Conservation (phyloP, 768 basidiomycete genomes). For the Sarcodon aspratus region DNA sequence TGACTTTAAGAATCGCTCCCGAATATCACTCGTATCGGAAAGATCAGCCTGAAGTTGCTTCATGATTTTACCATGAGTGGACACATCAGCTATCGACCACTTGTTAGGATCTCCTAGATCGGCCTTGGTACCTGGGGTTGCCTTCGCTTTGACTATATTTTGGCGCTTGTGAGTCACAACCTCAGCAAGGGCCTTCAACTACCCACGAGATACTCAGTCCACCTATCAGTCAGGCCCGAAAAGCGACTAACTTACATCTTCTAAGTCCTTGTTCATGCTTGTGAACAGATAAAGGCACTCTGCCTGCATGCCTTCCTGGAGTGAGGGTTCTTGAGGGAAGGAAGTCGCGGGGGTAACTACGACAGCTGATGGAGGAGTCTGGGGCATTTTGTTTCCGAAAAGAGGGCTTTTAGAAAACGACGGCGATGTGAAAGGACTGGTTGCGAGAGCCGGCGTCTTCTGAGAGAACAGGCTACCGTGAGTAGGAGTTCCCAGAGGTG, state of each 20-base stretch:
- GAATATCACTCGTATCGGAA: constrained; percentile 30
- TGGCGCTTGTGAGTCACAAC: constrained; percentile 23
- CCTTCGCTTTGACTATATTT: constrained; percentile 24
- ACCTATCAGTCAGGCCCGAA: not conserved
- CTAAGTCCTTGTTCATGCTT: constrained; percentile 39
- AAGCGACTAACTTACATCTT: constrained; percentile 35
- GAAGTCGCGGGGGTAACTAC: not conserved
- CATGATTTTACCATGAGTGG: constrained; percentile 38
- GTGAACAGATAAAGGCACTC: constrained; percentile 44
- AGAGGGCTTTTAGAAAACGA: not conserved
- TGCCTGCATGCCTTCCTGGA: constrained; percentile 48
- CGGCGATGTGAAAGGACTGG: not conserved
- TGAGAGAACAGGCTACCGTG: no score
- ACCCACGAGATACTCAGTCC: not conserved
- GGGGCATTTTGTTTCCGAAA: not conserved
- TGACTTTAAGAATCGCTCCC: constrained; percentile 25
- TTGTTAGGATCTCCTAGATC: constrained; percentile 37
- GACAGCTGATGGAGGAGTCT: not conserved
- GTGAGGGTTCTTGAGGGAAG: not conserved
- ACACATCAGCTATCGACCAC: constrained; percentile 44
- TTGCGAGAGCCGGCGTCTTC: not conserved
- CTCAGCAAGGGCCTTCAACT: constrained; percentile 36
- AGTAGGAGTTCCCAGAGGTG: no score
- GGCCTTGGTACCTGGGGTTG: constrained; percentile 25
- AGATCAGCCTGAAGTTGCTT: constrained; percentile 40